Conservation (phyloP, 2,329 filamentous ascomycete species). For the Colletotrichum noveboracense region DNA sequence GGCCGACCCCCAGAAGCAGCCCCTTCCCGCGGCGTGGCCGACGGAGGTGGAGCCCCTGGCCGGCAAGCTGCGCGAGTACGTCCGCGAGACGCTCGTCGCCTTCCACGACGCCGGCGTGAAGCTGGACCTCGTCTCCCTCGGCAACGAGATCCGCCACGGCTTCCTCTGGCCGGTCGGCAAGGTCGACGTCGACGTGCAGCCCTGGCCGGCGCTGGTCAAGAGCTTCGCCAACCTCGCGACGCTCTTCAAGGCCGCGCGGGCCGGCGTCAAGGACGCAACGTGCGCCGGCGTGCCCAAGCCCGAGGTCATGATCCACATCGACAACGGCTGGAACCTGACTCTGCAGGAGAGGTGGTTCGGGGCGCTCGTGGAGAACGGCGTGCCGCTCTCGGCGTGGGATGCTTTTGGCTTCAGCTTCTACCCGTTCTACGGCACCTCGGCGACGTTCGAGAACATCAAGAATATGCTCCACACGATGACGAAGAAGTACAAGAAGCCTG, state of each 20-base stretch:
- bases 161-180: conserved; percentile 37
- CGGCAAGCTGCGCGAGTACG: conserved; percentile 35
- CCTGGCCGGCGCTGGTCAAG: conserved; percentile 29
- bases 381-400: conserved; percentile 16
- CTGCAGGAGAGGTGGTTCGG: conserved; percentile 17
- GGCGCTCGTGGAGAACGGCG: conserved; percentile 12
- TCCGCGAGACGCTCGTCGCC: conserved; percentile 37
- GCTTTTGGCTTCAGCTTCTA: conserved; percentile 15
- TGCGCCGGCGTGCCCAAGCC: conserved; percentile 23
- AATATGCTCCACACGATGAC: background rate
- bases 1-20: conserved; percentile 40
- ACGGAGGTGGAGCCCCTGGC: conserved; percentile 32
- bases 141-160: conserved; percentile 39
- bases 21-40: conserved; percentile 37
- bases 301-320: conserved; percentile 18
- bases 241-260: conserved; percentile 29
- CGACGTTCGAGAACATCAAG: conserved; percentile 13
- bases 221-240: conserved; percentile 34
- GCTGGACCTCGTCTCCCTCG: conserved; percentile 41
- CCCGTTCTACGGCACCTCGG: conserved; percentile 17
- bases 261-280: conserved; percentile 9
- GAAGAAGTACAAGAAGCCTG: conserved; percentile 13
- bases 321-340: conserved; percentile 20
- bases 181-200: conserved; percentile 37
- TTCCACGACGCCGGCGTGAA: conserved; percentile 41